These are phyloP conservation scores for Citrullus amarus DNA, from an alignment of 306 rosid species.

Conservation along the genomic window DNA sequence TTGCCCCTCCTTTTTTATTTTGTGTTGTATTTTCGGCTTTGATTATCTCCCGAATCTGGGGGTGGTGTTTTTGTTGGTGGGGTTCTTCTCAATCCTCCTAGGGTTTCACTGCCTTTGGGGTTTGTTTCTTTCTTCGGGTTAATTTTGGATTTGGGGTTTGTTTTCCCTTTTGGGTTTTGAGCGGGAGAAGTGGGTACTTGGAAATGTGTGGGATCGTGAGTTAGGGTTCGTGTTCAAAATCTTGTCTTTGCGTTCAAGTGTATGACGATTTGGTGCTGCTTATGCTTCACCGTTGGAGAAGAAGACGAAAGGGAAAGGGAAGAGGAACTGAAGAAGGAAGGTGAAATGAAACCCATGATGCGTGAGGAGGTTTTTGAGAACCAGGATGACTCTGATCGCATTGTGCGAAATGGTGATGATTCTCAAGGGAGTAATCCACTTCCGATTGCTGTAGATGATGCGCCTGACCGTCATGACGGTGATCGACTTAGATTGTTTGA, in stretches of 20 bases:
- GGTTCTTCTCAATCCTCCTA: neutral
- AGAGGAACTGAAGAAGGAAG: slow-evolving; percentile 13
- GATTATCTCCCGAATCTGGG: neutral
- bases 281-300: slow-evolving; percentile 56
- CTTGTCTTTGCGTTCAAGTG: slow-evolving; percentile 25
- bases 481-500: slow-evolving; percentile 23
- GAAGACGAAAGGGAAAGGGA: slow-evolving; percentile 9
- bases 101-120: neutral
- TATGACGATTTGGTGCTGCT: slow-evolving; percentile 75
- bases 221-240: slow-evolving; percentile 24
- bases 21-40: neutral
- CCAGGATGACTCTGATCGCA: slow-evolving; percentile 9
- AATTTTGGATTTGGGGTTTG: neutral
- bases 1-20: neutral
- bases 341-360: slow-evolving; percentile 22
- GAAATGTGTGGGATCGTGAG: slow-evolving; percentile 53
- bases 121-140: neutral
- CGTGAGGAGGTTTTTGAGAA: slow-evolving; percentile 21
- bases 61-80: neutral
- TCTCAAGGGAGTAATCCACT: slow-evolving; percentile 7
- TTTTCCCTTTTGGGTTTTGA: neutral
- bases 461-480: slow-evolving; percentile 17
- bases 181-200: neutral
- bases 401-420: slow-evolving; percentile 20
- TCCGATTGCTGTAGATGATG: slow-evolving; percentile 3